Base-by-base conservation (phyloP, 495 filamentous ascomycete species). In the Evansstolkia leycettana region DNA sequence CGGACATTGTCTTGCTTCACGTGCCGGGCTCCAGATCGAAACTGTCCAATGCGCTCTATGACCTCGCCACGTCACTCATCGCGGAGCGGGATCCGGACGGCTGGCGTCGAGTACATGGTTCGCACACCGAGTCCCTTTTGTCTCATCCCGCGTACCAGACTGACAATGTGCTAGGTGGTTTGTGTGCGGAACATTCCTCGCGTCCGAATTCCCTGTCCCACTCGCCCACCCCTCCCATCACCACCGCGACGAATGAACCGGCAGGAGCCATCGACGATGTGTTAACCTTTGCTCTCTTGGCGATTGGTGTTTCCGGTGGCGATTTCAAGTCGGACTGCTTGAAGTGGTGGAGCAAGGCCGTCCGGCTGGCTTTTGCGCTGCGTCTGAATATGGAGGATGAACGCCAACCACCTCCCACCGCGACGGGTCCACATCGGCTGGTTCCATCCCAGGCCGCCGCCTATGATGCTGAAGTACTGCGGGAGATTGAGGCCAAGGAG, bases 401-500 rank as follows among this genome's bases (percentile, higher is more conserved):
- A 23, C 20, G 14, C 40, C 23, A n/a, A n/a, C 24, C 24, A 7
- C 7, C 7, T n/a, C 24, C 24, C 24, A n/a, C 7, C n/a, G 24
- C 7, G 7, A 26, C 7, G 7, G 24, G 24, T 7, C n/a, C n/a
- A n/a, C n/a, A n/a, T n/a, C n/a, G n/a, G n/a, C n/a, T n/a, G n/a
- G n/a, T n/a, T n/a, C n/a, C n/a, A n/a, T n/a, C 7, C 7, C 24
- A 26, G n/a, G 24, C 7, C 7, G 7, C n/a, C 24, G 24, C 24
- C 24, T n/a, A n/a, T n/a, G n/a, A n/a, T n/a, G n/a, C n/a, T n/a
- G n/a, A n/a, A n/a, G n/a, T n/a, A n/a, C n/a, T n/a, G n/a, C n/a
- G n/a, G n/a, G 33, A 37, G 12, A 12, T 17, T 17, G 65, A 67
- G 41, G 59, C 55, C 13, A 54, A 58, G 32, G 69, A 72, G 34